These are phyloP conservation scores for Penicillium sp. DNA, from an alignment of 2,329 filamentous ascomycete genomes.

Conservation along the genomic window DNA sequence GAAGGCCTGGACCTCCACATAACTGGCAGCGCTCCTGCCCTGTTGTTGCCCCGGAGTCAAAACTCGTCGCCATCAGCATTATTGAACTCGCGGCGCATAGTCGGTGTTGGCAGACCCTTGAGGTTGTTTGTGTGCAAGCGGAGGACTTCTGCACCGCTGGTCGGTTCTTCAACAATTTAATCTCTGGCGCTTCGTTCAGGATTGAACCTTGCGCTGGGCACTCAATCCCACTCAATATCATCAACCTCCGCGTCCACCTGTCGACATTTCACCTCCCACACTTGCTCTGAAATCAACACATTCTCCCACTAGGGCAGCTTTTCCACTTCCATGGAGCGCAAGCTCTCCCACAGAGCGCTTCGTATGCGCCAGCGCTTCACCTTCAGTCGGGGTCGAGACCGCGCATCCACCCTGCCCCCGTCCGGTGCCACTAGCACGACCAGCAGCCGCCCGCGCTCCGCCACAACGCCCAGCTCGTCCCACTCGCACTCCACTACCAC, in stretches of 20 bases:
- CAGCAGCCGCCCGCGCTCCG: conserved; percentile 21
- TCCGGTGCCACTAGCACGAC: conserved; percentile 5
- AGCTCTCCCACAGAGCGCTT: conserved; percentile 22
- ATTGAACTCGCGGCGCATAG: neutral
- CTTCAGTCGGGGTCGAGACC: conserved; percentile 13
- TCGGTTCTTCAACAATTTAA: neutral
- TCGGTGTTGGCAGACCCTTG: conserved; percentile 10
- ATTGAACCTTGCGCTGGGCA: neutral
- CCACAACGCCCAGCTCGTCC: conserved; percentile 16
- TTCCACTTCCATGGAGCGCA: conserved; percentile 24
- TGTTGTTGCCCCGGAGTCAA: neutral
- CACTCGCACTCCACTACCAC: neutral
- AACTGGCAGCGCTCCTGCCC: neutral
- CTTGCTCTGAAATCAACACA: neutral
- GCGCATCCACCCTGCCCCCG: conserved; percentile 13
- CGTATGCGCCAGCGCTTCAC: conserved; percentile 26
- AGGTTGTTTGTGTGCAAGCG: conserved; percentile 7
- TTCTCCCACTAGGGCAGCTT: neutral
- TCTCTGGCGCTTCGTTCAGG: neutral
- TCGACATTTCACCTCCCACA: neutral
- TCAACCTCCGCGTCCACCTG: neutral
- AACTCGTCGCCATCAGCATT: conserved; percentile 3
- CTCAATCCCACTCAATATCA: neutral
- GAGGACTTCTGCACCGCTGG: neutral
- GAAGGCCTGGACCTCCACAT: neutral